Base-by-base conservation (phyloP, 2,329 filamentous ascomycete species). In the Davidsoniella neocaledoniae region DNA sequence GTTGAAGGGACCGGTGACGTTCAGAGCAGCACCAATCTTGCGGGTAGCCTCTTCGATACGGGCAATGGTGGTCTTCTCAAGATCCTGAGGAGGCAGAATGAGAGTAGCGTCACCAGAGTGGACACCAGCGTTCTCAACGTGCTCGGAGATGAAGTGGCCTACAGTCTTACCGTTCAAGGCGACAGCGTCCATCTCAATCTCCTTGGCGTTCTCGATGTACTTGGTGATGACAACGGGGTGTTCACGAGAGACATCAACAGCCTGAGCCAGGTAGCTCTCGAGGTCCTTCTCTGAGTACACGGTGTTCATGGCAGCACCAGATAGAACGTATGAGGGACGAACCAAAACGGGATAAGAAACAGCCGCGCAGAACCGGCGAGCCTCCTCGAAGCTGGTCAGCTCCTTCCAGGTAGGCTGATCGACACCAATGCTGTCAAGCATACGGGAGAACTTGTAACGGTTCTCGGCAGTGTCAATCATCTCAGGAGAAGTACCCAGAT, bases 401-500 rank as follows among this genome's bases (percentile, higher is more conserved):
- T 96, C 91, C 68, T 95, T 96, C 91, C 91, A 98, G 6, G 85
- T 85, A 5, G 91, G 91, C 68, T 98, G 91, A 63, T 98, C 91
- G 29, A 98, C 91, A 23, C 76, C 82, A 57, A 96, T 94, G 57
- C 84, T 77, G 66, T 98, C 91, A 56, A 96, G 74, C 86, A 96
- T 94, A 61, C 91, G 86, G 41, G 87, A 94, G 72, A 96, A 96
- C 72, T 96, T 96, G 75, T 93, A 96, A 52, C 91, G 76, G 65
- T 98, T 96, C 71, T 98, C 91, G 1, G 91, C 91, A 36, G 77
- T 86, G 64, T 98, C 91, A 61, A 98, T 96, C 90, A 96, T 96
- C 65, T 98, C 91, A 8, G 91, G 91, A 0, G 90, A 95, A 1
- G 91, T 98, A 57, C 91, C 91, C 3, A 96, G 73, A 36, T 96